Conservation (phyloP, 2,329 filamentous ascomycete species). For the Colletotrichum orchidophilum region DNA sequence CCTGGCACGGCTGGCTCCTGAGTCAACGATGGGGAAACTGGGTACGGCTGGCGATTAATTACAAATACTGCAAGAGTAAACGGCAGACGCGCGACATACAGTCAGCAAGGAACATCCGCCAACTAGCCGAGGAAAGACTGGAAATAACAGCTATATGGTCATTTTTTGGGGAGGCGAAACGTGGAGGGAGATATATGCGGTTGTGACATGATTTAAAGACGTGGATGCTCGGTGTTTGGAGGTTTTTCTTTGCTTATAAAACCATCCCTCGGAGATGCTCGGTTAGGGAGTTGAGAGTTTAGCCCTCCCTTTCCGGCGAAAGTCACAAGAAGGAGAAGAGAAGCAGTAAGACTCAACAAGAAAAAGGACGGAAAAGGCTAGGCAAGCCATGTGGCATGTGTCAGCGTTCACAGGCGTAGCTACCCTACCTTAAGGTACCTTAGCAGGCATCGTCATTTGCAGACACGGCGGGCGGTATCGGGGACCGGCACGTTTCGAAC, state of each 20-base stretch:
- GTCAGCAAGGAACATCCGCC: neutral
- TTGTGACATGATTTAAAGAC: neutral
- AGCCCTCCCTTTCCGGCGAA: conserved; percentile 7
- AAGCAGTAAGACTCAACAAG: neutral
- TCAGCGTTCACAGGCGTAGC: neutral
- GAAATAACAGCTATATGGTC: neutral
- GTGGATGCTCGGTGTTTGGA: neutral
- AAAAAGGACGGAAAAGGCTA: neutral
- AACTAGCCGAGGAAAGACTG: neutral
- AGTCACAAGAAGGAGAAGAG: neutral
- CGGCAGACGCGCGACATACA: neutral
- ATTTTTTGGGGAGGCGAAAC: neutral
- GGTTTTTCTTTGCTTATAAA: conserved; percentile 1
- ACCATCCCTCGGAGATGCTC: neutral
- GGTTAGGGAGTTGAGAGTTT: neutral
- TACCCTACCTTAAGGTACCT: neutral
- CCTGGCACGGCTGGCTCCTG: neutral
- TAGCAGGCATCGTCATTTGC: neutral
- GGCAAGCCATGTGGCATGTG: conserved; percentile 2
- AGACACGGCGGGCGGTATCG: conserved; percentile 4
- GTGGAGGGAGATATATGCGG: neutral
- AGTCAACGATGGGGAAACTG: conserved; percentile 26
- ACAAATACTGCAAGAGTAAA: conserved; percentile 29
- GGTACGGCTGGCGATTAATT: conserved; percentile 22
- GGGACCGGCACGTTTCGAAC: conserved; percentile 14